phyloP scores from a whole-genome alignment of 805 yeast species.

The Metschnikowia arizonensis region DNA sequence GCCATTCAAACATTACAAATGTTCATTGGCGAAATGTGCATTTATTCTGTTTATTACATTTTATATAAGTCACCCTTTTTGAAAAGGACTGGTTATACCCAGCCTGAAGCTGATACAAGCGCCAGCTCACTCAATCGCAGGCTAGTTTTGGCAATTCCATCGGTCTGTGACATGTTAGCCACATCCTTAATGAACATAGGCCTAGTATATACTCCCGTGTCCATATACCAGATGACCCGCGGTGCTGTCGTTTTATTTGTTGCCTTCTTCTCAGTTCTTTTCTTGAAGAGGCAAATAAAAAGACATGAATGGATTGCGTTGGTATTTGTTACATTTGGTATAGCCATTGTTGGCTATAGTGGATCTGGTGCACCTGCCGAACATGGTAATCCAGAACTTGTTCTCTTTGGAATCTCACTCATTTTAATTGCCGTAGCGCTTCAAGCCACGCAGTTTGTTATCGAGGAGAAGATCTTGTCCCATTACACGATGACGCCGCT shows the following conservation, averaged over 20 bases:
- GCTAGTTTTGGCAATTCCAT: conserved; percentile 48
- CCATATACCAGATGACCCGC: conserved; percentile 81
- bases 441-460: conserved; percentile 72
- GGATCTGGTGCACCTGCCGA: conserved; percentile 40
- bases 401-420: conserved; percentile 53
- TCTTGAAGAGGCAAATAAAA: conserved; percentile 52
- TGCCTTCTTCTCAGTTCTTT: conserved; percentile 62
- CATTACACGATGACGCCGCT: conserved; percentile 55
- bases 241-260: conserved; percentile 75
- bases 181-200: conserved; percentile 79
- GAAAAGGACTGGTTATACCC: conserved; percentile 11
- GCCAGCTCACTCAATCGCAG: conserved; percentile 13
- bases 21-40: conserved; percentile 68
- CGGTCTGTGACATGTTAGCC: conserved; percentile 66
- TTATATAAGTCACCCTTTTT: conserved; percentile 21
- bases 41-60: conserved; percentile 41
- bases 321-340: conserved; percentile 62
- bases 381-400: conserved; percentile 21
- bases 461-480: conserved; percentile 65
- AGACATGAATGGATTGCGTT: conserved; percentile 67
- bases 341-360: conserved; percentile 68
- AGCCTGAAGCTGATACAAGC: conserved; percentile 4
- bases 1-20: conserved; percentile 75
- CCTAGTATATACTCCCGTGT: conserved; percentile 67
- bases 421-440: conserved; percentile 61